These are phyloP conservation scores for Diaporthe helianthi DNA, from an alignment of 2,329 filamentous ascomycete genomes.

Conservation along the genomic window DNA sequence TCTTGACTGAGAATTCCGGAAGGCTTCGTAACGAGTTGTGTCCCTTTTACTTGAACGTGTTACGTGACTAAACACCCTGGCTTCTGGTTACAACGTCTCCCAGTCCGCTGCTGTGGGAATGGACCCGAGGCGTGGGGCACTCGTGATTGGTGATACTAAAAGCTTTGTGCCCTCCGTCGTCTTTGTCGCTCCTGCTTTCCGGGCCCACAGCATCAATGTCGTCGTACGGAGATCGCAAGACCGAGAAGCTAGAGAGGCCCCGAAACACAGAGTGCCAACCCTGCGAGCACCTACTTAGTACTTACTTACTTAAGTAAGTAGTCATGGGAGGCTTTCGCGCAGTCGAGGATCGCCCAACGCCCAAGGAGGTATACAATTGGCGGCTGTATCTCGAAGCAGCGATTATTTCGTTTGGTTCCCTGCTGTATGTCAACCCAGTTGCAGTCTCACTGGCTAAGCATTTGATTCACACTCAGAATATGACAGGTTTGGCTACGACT, in stretches of 20 bases:
- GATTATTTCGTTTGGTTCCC: conserved; percentile 56
- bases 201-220: conserved; percentile 7
- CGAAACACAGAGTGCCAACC: not conserved
- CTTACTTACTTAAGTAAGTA: too few species aligned
- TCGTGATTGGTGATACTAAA: conserved; percentile 13
- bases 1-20: conserved; percentile 7
- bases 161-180: conserved; percentile 2
- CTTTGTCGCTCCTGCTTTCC: not conserved
- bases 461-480: conserved; percentile 30
- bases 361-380: conserved; percentile 62
- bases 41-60: not conserved
- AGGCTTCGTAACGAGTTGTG: conserved; percentile 7
- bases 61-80: conserved; percentile 9
- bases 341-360: conserved; percentile 62
- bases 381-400: conserved; percentile 54
- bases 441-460: not conserved
- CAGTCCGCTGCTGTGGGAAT: conserved; percentile 15
- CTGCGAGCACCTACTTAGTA: too few species aligned
- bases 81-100: not conserved
- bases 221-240: not conserved
- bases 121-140: conserved; percentile 19
- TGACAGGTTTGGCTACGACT: conserved; percentile 56
- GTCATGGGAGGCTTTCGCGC: conserved; percentile 23
- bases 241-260: not conserved
- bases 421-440: conserved; percentile 43